Conservation (phyloP, 805 yeast genomes). For the Metschnikowia noctiluminum region DNA sequence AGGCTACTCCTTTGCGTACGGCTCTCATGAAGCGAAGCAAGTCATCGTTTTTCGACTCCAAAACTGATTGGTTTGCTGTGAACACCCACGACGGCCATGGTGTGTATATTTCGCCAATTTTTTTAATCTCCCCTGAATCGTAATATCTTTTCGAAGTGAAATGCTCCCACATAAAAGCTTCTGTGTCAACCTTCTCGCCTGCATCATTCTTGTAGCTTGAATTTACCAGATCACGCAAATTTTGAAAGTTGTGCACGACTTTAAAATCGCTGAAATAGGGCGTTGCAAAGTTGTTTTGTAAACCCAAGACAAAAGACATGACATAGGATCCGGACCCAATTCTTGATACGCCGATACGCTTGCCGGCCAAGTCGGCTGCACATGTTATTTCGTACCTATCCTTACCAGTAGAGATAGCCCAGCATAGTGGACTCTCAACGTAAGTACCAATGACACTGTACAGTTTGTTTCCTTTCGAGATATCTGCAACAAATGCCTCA, state of each 20-base stretch:
- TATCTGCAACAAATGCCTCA: conserved; percentile 84
- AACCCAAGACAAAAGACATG: conserved; percentile 82
- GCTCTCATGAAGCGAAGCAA: conserved; percentile 45
- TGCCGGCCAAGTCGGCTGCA: conserved; percentile 54
- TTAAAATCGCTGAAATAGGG: conserved; percentile 55
- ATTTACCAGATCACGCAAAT: conserved; percentile 79
- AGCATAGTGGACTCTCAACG: conserved; percentile 80
- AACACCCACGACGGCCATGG: conserved; percentile 98
- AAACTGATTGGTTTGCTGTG: conserved; percentile 45
- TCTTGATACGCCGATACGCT: conserved; percentile 73
- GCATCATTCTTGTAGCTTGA: conserved; percentile 30
- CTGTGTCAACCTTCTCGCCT: conserved; percentile 43
- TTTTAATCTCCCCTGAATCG: conserved; percentile 73
- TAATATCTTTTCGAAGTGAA: conserved; percentile 86
- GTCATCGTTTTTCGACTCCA: conserved; percentile 24
- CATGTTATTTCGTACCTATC: conserved; percentile 52
- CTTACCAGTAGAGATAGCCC: conserved; percentile 84
- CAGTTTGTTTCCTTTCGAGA: conserved; percentile 62
- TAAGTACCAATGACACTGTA: conserved; percentile 77
- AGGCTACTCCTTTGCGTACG: conserved; percentile 62
- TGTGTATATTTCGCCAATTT: conserved; percentile 83
- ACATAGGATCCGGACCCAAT: conserved; percentile 91
- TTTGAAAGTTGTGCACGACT: conserved; percentile 63
- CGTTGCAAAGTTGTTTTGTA: conserved; percentile 49
- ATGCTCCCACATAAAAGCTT: conserved; percentile 95